phyloP scores from a whole-genome alignment of 441 rosid species.

The Capsella rubella region DNA sequence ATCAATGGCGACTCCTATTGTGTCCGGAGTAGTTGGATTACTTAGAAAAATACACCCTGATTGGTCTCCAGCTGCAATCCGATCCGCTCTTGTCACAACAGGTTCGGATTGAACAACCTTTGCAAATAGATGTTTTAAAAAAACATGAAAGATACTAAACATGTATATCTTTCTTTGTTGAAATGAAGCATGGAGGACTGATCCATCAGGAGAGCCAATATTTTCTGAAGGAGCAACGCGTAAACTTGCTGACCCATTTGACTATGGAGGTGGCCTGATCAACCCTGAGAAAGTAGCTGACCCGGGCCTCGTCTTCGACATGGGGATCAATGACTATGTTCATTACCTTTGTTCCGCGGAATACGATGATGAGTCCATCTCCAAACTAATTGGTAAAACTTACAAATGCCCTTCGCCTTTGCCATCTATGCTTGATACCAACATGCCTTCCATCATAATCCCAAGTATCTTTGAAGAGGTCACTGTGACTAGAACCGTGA shows the following conservation, averaged over 20 bases:
- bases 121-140: neutral
- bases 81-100: slow-evolving; percentile 68
- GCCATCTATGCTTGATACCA: slow-evolving; percentile 47
- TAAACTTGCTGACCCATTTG: slow-evolving; percentile 62
- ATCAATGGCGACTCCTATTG: slow-evolving; percentile 64
- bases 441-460: slow-evolving; percentile 65
- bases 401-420: slow-evolving; percentile 22
- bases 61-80: slow-evolving; percentile 66
- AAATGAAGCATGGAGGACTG: slow-evolving; percentile 42
- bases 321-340: slow-evolving; percentile 54
- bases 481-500: slow-evolving; percentile 60
- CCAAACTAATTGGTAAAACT: slow-evolving; percentile 25
- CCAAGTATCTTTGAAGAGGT: slow-evolving; percentile 56
- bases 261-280: slow-evolving; percentile 71
- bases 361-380: slow-evolving; percentile 52
- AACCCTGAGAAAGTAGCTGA: slow-evolving; percentile 56
- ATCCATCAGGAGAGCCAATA: slow-evolving; percentile 43
- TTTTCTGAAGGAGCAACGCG: slow-evolving; percentile 43
- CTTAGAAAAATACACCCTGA: slow-evolving; percentile 52
- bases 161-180: neutral
- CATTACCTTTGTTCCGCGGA: slow-evolving; percentile 68
- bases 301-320: slow-evolving; percentile 72
- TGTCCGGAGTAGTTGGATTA: slow-evolving; percentile 57
- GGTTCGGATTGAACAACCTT: slow-evolving; percentile 3
- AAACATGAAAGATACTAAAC: neutral